Base-by-base conservation (phyloP, 306 rosid genomes). In the Aeschynomene evenia region DNA sequence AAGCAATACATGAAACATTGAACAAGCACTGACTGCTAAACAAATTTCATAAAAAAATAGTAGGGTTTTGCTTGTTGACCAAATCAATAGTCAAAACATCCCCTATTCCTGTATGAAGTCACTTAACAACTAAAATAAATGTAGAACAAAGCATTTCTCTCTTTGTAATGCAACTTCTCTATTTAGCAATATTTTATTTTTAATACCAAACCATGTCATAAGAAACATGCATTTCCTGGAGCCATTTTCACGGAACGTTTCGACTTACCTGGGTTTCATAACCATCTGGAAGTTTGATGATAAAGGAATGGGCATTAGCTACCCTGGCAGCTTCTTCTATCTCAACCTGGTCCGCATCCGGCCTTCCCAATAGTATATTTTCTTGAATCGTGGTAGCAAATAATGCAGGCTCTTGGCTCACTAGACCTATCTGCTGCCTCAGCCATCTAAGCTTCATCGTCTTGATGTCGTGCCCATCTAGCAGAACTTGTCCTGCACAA, bases 291-390 rank as follows among this genome's bases (percentile, higher is more conserved):
- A 94, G 97, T 74, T 94, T 94, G 84, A 88, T 77, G 53, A 94
- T 88, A 84, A 94, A 94, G 0, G 98, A 94, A 81, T 94, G 97
- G 0, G 97, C 97, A 84, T 94, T 94, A 42, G 98, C 97, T 39
- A 94, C 98, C 74, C 98, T 84, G 2, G 98, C 98, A 29, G 98
- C 95, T 85, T 94, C 98, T 82, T 94, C 98, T 2, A 94, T 86
- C 89, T 94, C 98, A 69, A 82, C 82, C 76, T 88, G 98, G 70
- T 77, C 77, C 2, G 97, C 98, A 73, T 90, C 98, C 42, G 98
- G 96, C 71, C 98, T 81, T 3, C 98, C 97, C 86, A 94, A 83
- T 12, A 90, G 86, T 75, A 94, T 94, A 71, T 94, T 94, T 72
- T 94, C 98, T 43, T 84, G 75, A 13, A 94, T 94, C 70, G 98